Base-by-base conservation (phyloP, 2,329 filamentous ascomycete species). In the Aaosphaeria arxii region DNA sequence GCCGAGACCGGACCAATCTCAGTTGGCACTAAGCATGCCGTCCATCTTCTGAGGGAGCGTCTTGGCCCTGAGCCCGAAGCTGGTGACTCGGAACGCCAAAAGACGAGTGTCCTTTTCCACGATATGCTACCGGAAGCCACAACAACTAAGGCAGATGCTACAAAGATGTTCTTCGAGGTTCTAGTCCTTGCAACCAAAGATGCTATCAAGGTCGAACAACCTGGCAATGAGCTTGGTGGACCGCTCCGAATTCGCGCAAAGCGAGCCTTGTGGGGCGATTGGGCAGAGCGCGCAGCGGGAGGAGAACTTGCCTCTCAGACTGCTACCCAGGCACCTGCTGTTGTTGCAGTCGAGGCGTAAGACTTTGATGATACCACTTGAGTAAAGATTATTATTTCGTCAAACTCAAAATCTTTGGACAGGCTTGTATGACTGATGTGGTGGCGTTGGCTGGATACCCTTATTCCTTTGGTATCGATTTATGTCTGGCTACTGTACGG, bases 81-180 rank as follows among this genome's bases (percentile, higher is more conserved):
- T n/a, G 72, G 67, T 17, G 83, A 84, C 54, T 80, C 86, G 3
- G 83, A 88, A 71, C 84, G 91, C 61, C 87, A 86, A 69, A 87
- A 87, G 68, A 81, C 79, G 28, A 83, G 83, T 9, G 90, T 95
- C 3, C 79, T 95, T 3, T 96, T 99, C 78, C 92, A 96, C 62
- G 88, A 95, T 49, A 80, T 99, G 42, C 80, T 96, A 32, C 94
- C 94, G 0, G 89, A 95, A 71, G 75, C 79, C 55, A 82, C 81
- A 51, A 92, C 92, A 1, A 90, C 82, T 56, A 89, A 89, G 70
- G 87, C 88, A 6, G 94, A 97, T 62, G 94, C 94, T 0, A 99
- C 94, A 40, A 96, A 96, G 79, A 96, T 99, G 91, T 99, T 99
- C 76, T 99, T 99, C 62, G 94, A 99, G 74, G 87, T 94, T 46